Evolutionary conservation across 139 green algal species (phyloP), one percentile per base, ranked within the genome.

Genomic region (Spirogloea muscicola): DNA sequence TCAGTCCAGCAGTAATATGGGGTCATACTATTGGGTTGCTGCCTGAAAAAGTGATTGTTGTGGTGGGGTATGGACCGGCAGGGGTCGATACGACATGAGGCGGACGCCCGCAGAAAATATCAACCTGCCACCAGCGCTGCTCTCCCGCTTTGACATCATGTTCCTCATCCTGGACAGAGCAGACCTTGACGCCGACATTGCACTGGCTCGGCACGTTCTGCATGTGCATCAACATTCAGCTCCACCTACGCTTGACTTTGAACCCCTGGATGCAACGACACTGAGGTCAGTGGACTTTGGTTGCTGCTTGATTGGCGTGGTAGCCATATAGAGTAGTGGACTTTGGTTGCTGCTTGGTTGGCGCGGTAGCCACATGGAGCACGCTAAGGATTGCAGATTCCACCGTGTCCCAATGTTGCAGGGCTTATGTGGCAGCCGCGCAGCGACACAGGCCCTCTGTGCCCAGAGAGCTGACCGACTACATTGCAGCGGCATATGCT

Each of bases 101-200:
- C 87, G 91, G 49, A 92, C 88, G 0, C 94, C 94, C 0, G 84
- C 87, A 10, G 95, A 98, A 76, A 99, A 99, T 88, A 99, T 99
- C 84, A 91, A 91, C 81, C 86, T 99, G 51, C 95, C 95, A 0
- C 90, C 94, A 46, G 90, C 90, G 29, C 86, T 95, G 39, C 83
- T 96, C 36, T 94, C 88, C 2, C 86, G 95, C 37, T 99, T 99
- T 77, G 95, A 99, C 84, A 57, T 99, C 2, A 83, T 99, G 75
- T 99, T 92, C 92, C 91, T 99, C 66, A 94, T 99, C 42, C 87
- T 98, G 44, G 95, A 99, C 83, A 84, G 86, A 68, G 72, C 85
- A 0, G 79, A 90, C 52, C 46, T 83, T 38, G 89, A 96, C 34
- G 61, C 65, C 43, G 94, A 98, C 82, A 70, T 74, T 39, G 76